Base-by-base conservation (phyloP, 2,329 filamentous ascomycete genomes). In the Allantophomopsis lycopodina region DNA sequence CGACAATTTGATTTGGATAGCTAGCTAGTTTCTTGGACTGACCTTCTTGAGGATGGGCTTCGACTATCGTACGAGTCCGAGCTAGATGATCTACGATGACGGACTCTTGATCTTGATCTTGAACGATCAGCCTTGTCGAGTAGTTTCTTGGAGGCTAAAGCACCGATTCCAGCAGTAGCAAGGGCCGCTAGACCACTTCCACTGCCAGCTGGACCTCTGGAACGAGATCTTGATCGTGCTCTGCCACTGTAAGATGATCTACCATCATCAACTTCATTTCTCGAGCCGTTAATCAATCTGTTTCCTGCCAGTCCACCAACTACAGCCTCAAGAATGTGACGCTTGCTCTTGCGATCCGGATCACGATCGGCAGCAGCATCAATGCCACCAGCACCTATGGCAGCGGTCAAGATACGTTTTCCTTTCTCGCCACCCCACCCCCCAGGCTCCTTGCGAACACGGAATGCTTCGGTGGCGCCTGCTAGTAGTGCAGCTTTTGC, bases 401-500 rank as follows among this genome's bases (percentile, higher is more conserved):
- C 89, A 36, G 87, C 88, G 16, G 89, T 95, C 37, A 94, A 72
- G 44, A 96, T 76, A 39, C 89, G 85, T 65, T 87, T 91, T 48
- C 87, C 85, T 63, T 95, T 95, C 46, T 84, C 82, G 31, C 88
- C 89, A 46, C 79, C 82, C 87, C 88, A 95, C 34, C 80, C 75
- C 40, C 89, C 89, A 2, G 86, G 83, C 46, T 91, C 83, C 53
- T 89, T 94, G 56, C 88, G 79, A 41, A 87, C 79, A 45, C 85
- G 81, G 69, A 94, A 94, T 33, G 89, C 89, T 60, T 95, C 88
- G 40, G 87, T 83, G 32, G 88, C 89, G 51, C 87, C 89, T 21
- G 89, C 88, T 36, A 94, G 73, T 32, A 95, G 68, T 15, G 88
- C 91, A 28, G 89, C 88, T 66, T 91, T 89, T 56, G 88, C 85